Evolutionary conservation across 345 rosid species (phyloP).

Genomic region (Noccaea caerulescens): DNA sequence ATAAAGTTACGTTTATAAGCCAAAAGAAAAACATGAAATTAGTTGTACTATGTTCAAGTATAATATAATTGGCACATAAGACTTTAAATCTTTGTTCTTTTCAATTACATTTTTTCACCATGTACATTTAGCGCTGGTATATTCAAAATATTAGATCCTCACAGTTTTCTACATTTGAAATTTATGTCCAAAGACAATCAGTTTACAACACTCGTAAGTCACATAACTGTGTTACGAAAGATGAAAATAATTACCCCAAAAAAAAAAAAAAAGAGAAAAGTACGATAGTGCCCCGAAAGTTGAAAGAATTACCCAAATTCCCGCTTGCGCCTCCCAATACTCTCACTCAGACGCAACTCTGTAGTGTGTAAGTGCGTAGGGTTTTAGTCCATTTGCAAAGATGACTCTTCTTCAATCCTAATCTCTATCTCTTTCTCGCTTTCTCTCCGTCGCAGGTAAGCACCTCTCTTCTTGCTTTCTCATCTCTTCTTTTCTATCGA

Average conservation of each 20-base stretch:
- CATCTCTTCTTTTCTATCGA: neutral
- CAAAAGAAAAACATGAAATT: neutral
- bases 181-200: too few relatives aligned
- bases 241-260: neutral
- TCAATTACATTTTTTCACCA: neutral
- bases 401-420: slow-evolving; percentile 29
- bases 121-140: too few relatives aligned
- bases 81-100: neutral
- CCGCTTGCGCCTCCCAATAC: slow-evolving; percentile 43
- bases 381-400: slow-evolving; percentile 33
- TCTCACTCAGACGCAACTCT: slow-evolving; percentile 1
- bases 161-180: too few relatives aligned
- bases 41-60: neutral
- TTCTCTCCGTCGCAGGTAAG: slow-evolving; percentile 25
- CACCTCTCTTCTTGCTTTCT: slow-evolving; percentile 6
- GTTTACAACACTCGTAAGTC: too few relatives aligned
- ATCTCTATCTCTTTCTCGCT: slow-evolving; percentile 17
- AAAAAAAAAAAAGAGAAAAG: neutral
- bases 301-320: slow-evolving; percentile 37
- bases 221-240: neutral
- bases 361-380: slow-evolving; percentile 30
- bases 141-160: too few relatives aligned
- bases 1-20: slow-evolving; percentile 11
- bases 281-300: slow-evolving; percentile 25
- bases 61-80: neutral